Percentiles rank a stretch among this genome's conserved stretches.
These are phyloP conservation scores for Wallemia hederae DNA, from an alignment of 1,284 basidiomycete species.

Conservation along the genomic window DNA sequence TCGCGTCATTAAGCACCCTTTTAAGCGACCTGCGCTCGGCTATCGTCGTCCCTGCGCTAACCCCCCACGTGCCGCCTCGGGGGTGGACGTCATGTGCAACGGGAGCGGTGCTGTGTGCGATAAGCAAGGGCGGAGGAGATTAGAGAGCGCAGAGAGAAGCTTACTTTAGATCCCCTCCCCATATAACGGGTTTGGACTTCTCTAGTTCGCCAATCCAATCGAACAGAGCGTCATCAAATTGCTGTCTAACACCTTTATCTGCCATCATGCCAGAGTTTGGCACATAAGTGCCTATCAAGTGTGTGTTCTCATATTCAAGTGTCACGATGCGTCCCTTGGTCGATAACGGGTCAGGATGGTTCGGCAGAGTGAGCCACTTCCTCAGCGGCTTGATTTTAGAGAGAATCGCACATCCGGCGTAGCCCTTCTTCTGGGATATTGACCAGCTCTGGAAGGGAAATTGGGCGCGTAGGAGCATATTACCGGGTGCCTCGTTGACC, in stretches of 20 bases:
- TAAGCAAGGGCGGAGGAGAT: conserved; percentile 40
- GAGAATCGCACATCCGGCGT: conserved; percentile 49
- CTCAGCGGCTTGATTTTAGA: conserved; percentile 43
- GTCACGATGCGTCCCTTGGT: conserved; percentile 47
- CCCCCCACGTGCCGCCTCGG: background rate
- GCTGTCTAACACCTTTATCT: conserved; percentile 44
- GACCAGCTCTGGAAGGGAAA: conserved; percentile 47
- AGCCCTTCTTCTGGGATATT: conserved; percentile 39
- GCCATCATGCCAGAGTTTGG: conserved; percentile 38
- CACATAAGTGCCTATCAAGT: conserved; percentile 52
- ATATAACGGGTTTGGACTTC: conserved; percentile 50
- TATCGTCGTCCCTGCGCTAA: conserved; percentile 12
- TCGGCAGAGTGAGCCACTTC: conserved; percentile 35
- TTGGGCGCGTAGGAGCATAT: conserved; percentile 25
- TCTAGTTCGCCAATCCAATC: conserved; percentile 39
- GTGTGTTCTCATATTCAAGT: conserved; percentile 41
- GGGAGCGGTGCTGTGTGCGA: conserved; percentile 39
- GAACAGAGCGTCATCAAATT: conserved; percentile 47
- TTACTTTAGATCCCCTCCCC: conserved; percentile 69
- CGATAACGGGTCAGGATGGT: conserved; percentile 28
- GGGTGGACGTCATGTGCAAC: conserved; percentile 7
- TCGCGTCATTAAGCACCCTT: conserved; percentile 5
- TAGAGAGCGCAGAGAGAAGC: conserved; percentile 16
- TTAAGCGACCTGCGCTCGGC: conserved; percentile 19
- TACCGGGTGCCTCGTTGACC: conserved; percentile 34